Evolutionary conservation across 257 asterid genomes (phyloP), one percentile per base, ranked within the genome.

Genomic region (Nicotiana tabacum): DNA sequence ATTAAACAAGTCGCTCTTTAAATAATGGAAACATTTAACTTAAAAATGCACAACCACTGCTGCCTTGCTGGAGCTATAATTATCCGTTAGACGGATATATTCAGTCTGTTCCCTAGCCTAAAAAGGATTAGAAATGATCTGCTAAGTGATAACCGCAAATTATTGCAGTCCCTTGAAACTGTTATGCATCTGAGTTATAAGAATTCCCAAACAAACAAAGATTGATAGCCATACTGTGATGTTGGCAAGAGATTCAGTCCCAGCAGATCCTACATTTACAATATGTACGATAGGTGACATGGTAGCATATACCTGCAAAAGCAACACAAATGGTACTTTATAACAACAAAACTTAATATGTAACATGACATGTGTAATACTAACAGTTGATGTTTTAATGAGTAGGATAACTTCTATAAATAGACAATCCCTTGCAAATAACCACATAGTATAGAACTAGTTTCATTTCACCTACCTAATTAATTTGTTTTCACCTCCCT

Each of bases 231-330:
- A 9, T 95, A 95, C 98, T 84, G 91, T 93, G 81, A 91, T 65
- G 82, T 95, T 93, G 86, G 97, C 98, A n/a, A 33, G 86, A 82
- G 98, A 93, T 74, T 91, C 94, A 78, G 82, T 88, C 56, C 87
- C 84, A 77, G 93, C 64, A 77, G 97, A 92, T 86, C 90, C 98
- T 67, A 92, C 85, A 12, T 92, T 83, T 68, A 92, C 94, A 56
- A 93, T 64, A 83, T 91, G 94, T 77, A 91, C 91, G 16, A 93
- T 80, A 4, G 97, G 98, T 21, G 97, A 90, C 95, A 95, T 92
- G 84, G 97, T 93, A 48, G 97, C 91, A 87, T 95, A 95, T 16
- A 91, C 91, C 98, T 95, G 95, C 89, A 90, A 89, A 64, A 53
- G 62, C 39, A 60, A 66, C 80, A 77, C 57, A 35, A 66, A 82